Percentiles rank a stretch among this genome's conserved stretches.
phyloP scores from a whole-genome alignment of 2,329 filamentous ascomycete genomes.

The Aspergillus melleus region DNA sequence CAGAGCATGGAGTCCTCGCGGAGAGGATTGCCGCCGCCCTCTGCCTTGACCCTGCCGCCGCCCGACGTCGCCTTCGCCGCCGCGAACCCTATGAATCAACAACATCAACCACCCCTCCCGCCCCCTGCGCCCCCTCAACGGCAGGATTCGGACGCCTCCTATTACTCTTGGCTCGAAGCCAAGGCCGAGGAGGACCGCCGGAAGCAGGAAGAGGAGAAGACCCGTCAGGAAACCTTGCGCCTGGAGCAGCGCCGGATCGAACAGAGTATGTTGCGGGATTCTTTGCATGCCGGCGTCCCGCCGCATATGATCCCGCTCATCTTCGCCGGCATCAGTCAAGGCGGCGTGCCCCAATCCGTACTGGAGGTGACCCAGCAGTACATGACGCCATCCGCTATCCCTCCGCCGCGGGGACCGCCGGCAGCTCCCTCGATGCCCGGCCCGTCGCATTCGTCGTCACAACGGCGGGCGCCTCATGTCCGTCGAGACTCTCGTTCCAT shows the following conservation, averaged over 20 bases:
- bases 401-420: constrained; percentile 21
- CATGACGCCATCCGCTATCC: constrained; percentile 45
- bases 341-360: constrained; percentile 58
- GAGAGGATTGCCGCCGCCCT: constrained; percentile 68
- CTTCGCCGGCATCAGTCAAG: constrained; percentile 70
- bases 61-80: constrained; percentile 27
- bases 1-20: constrained; percentile 67
- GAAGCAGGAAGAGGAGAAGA: constrained; percentile 70
- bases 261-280: constrained; percentile 69
- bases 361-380: constrained; percentile 70
- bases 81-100: constrained; percentile 48
- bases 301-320: constrained; percentile 73
- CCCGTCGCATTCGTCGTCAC: constrained; percentile 15
- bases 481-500: constrained; percentile 24
- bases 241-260: constrained; percentile 73
- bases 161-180: constrained; percentile 69
- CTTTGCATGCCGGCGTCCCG: constrained; percentile 68
- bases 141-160: constrained; percentile 68
- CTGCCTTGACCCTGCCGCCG: constrained; percentile 62
- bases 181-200: constrained; percentile 69
- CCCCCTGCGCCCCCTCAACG: constrained; percentile 66
- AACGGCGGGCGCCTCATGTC: constrained; percentile 21
- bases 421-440: constrained; percentile 23
- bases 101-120: constrained; percentile 43
- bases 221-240: constrained; percentile 61